These are phyloP conservation scores for Canariomyces notabilis DNA, from an alignment of 2,329 filamentous ascomycete species.

Conservation along the genomic window DNA sequence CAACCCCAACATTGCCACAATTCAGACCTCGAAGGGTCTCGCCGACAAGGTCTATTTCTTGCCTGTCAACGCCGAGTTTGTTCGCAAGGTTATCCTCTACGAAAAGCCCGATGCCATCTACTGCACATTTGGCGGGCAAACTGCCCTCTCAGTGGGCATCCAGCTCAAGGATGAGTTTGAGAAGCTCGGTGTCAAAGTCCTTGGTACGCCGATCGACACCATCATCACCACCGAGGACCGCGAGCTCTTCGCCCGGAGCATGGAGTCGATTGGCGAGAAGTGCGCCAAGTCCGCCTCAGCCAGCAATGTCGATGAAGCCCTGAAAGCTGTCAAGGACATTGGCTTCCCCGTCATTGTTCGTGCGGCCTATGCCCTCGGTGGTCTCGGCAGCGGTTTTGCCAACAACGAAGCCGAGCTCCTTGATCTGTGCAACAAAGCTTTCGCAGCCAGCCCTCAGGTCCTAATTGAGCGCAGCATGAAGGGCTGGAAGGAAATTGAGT, in stretches of 20 bases:
- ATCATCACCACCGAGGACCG: slow-evolving; percentile 98
- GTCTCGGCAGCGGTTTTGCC: slow-evolving; percentile 91
- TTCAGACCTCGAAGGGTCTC: slow-evolving; percentile 95
- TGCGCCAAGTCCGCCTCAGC: slow-evolving; percentile 96
- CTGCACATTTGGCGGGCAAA: slow-evolving; percentile 96
- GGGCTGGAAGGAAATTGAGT: slow-evolving; percentile 99
- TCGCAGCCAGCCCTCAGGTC: slow-evolving; percentile 91
- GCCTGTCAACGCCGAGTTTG: slow-evolving; percentile 93
- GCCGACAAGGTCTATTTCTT: slow-evolving; percentile 99
- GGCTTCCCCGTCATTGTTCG: slow-evolving; percentile 96
- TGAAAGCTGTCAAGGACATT: slow-evolving; percentile 83
- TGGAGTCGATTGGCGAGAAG: slow-evolving; percentile 97
- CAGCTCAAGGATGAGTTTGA: slow-evolving; percentile 97
- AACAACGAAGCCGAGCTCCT: slow-evolving; percentile 77
- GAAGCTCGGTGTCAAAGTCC: slow-evolving; percentile 81
- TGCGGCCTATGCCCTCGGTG: slow-evolving; percentile 92
- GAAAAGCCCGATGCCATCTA: slow-evolving; percentile 96
- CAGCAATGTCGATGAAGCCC: slow-evolving; percentile 79
- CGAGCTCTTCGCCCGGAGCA: slow-evolving; percentile 93
- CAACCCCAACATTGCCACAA: slow-evolving; percentile 98
- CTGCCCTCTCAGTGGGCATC: slow-evolving; percentile 92
- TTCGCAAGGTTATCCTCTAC: slow-evolving; percentile 93
- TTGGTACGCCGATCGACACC: slow-evolving; percentile 94
- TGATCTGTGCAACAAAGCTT: slow-evolving; percentile 88
- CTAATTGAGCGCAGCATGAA: slow-evolving; percentile 98